Percentiles rank a stretch among this genome's conserved stretches.
Evolutionary conservation across 495 filamentous ascomycete species (phyloP).

Genomic region (Pseudevernia furfuracea): DNA sequence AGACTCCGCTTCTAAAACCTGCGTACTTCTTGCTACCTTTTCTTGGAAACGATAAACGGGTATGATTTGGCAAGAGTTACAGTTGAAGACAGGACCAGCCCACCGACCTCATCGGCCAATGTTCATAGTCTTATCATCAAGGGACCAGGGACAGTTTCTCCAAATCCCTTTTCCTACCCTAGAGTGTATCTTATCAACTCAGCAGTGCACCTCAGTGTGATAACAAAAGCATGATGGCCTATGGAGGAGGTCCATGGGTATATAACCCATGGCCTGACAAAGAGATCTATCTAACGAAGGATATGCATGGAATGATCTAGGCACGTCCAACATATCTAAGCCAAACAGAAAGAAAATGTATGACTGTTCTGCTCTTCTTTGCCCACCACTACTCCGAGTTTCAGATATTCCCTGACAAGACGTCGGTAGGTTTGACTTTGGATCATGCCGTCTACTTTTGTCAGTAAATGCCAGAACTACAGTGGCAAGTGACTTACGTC

Average conservation of each 20-base stretch:
- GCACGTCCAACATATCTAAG: too few relatives aligned
- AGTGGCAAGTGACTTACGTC: neutral
- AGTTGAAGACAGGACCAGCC: neutral
- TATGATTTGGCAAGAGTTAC: neutral
- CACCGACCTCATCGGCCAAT: neutral
- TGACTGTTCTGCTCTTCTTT: neutral
- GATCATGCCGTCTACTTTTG: neutral
- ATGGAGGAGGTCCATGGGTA: too few relatives aligned
- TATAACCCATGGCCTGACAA: too few relatives aligned
- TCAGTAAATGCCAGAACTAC: neutral
- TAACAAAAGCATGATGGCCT: too few relatives aligned
- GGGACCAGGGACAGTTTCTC: neutral
- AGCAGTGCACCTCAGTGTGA: too few relatives aligned
- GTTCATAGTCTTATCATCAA: neutral
- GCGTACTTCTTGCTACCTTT: neutral
- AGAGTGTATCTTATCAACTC: too few relatives aligned
- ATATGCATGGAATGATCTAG: too few relatives aligned
- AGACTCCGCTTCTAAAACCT: neutral
- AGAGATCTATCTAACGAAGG: too few relatives aligned
- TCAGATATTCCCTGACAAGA: neutral
- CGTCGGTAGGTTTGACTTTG: neutral
- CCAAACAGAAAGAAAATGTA: neutral
- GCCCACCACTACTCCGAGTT: neutral
- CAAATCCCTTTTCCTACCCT: neutral
- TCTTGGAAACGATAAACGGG: neutral